Conservation (phyloP, 2,329 filamentous ascomycete species). For the Beauveria sp. region DNA sequence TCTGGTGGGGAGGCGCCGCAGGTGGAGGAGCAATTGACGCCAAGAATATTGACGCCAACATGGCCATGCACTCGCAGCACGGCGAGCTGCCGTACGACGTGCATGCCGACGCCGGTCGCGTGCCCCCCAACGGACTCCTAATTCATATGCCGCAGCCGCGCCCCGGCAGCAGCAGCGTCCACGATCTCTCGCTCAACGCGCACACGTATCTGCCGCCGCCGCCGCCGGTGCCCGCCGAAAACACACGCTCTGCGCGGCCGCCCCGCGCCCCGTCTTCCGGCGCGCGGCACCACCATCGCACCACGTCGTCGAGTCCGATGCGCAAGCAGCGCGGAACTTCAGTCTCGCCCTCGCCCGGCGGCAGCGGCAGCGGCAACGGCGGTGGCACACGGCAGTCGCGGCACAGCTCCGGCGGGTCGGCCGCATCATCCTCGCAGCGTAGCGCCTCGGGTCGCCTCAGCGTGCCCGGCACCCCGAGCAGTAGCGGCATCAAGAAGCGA, state of each 20-base stretch:
- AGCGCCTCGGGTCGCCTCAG: constrained; percentile 29
- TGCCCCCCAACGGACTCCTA: constrained; percentile 32
- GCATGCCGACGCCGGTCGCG: constrained; percentile 8
- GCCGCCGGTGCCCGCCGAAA: constrained; percentile 16
- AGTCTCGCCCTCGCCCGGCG: constrained; percentile 25
- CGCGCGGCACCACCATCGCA: constrained; percentile 35
- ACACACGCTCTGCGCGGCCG: constrained; percentile 30
- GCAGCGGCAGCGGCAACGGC: neutral
- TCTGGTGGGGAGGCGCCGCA: constrained; percentile 23
- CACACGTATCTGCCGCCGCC: constrained; percentile 30
- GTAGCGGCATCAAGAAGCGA: constrained; percentile 28
- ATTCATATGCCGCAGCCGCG: constrained; percentile 47
- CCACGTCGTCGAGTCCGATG: constrained; percentile 29
- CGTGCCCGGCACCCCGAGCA: constrained; percentile 32
- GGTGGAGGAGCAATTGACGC: constrained; percentile 21
- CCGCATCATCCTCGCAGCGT: constrained; percentile 22
- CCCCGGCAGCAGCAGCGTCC: constrained; percentile 22
- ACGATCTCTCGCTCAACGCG: constrained; percentile 25
- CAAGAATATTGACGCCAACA: constrained; percentile 26
- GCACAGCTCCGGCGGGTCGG: constrained; percentile 32
- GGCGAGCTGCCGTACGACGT: constrained; percentile 12
- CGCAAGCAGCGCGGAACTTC: constrained; percentile 36
- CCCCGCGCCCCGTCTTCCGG: constrained; percentile 48
- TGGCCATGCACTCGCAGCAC: constrained; percentile 16
- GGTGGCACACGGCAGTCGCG: constrained; percentile 22